These are phyloP conservation scores for Salix brachista DNA, from an alignment of 345 rosid genomes.

Conservation along the genomic window DNA sequence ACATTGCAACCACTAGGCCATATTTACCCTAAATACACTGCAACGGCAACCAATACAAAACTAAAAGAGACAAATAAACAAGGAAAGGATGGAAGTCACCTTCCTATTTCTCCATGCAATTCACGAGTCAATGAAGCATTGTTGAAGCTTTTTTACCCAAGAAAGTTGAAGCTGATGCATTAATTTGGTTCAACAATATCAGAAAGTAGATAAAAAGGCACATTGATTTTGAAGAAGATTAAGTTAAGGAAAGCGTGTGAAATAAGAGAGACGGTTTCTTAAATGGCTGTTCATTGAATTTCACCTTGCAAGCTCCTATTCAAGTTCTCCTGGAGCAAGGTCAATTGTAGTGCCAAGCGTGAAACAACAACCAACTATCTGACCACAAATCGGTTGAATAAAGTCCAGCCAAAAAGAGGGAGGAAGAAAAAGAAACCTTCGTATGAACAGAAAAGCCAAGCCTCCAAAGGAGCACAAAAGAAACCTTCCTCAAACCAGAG, in stretches of 20 bases:
- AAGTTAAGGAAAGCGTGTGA: neutral
- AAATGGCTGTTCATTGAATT: neutral
- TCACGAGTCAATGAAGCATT: neutral
- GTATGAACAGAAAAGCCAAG: neutral
- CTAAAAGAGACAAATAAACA: neutral
- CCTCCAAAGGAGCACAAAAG: neutral
- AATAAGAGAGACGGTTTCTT: neutral
- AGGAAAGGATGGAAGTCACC: neutral
- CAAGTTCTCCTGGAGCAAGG: neutral
- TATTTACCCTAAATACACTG: neutral
- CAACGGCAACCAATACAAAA: neutral
- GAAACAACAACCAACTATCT: neutral
- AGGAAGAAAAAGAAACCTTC: no score
- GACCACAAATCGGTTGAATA: neutral
- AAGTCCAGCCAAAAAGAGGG: neutral
- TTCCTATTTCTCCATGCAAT: neutral
- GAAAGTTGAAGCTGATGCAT: neutral
- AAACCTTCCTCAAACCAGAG: neutral
- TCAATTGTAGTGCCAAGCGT: neutral
- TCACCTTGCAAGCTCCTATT: neutral
- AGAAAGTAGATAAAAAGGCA: neutral
- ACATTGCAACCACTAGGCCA: neutral
- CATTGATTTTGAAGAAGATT: neutral
- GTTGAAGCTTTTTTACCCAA: neutral
- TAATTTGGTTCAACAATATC: neutral